Percentiles rank a stretch among this genome's conserved stretches.
Evolutionary conservation across 768 basidiomycete genomes (phyloP).

Genomic region (Tylopilus cervinicoccineus): DNA sequence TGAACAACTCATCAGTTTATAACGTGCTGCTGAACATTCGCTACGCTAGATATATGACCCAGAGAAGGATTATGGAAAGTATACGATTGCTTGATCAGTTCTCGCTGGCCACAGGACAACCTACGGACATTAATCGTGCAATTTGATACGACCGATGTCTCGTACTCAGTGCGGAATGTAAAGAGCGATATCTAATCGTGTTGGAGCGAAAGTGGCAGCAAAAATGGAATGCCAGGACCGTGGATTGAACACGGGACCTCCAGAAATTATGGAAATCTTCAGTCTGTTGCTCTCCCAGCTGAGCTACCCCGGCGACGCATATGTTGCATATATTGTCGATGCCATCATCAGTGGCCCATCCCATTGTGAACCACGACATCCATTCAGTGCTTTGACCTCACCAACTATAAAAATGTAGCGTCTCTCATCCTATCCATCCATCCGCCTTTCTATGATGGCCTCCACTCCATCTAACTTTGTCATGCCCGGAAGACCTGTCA

Average conservation of each 20-base stretch:
- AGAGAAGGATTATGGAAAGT: constrained; percentile 90
- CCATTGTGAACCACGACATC: too few species aligned
- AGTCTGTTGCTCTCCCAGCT: constrained; percentile 76
- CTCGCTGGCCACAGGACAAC: background rate
- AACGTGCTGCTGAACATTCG: background rate
- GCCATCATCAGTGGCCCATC: too few species aligned
- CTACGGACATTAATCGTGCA: background rate
- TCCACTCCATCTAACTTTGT: background rate
- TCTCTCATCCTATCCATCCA: background rate
- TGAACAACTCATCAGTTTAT: background rate
- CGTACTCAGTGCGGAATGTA: background rate
- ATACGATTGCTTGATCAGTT: constrained; percentile 60
- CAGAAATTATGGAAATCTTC: constrained; percentile 32
- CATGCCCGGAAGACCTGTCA: background rate
- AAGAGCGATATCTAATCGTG: background rate
- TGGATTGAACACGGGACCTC: constrained; percentile 57
- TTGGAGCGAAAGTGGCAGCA: background rate
- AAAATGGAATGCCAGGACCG: constrained; percentile 42
- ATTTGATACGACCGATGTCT: background rate
- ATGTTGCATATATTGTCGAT: too few species aligned
- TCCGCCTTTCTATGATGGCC: constrained; percentile 1
- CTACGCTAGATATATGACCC: constrained; percentile 78
- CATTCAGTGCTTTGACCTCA: constrained; percentile 4
- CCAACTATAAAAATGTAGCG: constrained; percentile 4
- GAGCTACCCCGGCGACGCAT: constrained; percentile 58